phyloP scores from a whole-genome alignment of 352 stramenopile genomes.

The Pythium vanterpoolii region DNA sequence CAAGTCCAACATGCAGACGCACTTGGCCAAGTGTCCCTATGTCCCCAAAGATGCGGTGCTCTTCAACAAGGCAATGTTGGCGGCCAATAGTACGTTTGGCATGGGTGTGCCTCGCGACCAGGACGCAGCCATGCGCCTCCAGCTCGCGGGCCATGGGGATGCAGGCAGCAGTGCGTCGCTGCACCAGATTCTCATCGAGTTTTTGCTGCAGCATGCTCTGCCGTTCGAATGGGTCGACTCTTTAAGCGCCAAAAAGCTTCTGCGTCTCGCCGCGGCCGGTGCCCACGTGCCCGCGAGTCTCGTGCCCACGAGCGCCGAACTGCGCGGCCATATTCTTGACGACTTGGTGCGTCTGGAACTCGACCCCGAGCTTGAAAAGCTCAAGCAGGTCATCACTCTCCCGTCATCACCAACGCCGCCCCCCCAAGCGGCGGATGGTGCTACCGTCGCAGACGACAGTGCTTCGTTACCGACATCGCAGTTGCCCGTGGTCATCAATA shows the following conservation, averaged over 20 bases:
- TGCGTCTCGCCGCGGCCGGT: constrained; percentile 26
- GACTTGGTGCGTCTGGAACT: constrained; percentile 33
- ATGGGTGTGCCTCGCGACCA: constrained; percentile 5
- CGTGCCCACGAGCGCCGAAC: constrained; percentile 30
- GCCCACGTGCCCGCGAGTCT: constrained; percentile 18
- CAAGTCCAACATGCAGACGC: constrained; percentile 85
- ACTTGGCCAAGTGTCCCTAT: constrained; percentile 73
- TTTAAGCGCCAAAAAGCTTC: constrained; percentile 45
- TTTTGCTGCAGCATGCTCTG: constrained; percentile 60
- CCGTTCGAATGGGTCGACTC: constrained; percentile 68
- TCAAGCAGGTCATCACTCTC: constrained; percentile 34
- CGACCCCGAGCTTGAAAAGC: constrained; percentile 29
- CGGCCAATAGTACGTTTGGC: no score
- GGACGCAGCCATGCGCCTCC: constrained; percentile 12
- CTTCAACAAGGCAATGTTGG: constrained; percentile 18
- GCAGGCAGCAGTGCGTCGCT: constrained; percentile 21
- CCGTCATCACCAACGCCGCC: neutral
- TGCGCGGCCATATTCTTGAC: constrained; percentile 42
- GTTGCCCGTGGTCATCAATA: constrained; percentile 40
- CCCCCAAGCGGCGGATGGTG: neutral
- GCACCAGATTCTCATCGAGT: constrained; percentile 38
- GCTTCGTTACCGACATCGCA: neutral
- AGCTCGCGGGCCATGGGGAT: constrained; percentile 7
- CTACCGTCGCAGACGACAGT: neutral
- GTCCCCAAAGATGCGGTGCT: constrained; percentile 48